These are phyloP conservation scores for Fusarium verticillioides DNA, from an alignment of 2,329 filamentous ascomycete genomes.

Conservation along the genomic window DNA sequence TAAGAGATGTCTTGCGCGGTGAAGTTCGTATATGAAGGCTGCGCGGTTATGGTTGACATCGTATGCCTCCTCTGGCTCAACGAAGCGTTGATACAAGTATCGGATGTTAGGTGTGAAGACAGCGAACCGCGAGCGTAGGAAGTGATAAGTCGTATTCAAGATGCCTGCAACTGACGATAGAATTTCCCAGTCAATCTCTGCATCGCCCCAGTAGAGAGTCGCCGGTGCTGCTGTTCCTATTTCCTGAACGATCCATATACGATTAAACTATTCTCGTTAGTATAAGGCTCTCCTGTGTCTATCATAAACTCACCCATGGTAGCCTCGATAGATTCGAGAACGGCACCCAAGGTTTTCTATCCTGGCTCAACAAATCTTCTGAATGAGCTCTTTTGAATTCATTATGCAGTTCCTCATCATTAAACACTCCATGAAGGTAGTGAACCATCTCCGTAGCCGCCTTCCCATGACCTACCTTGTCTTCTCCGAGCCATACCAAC, in stretches of 20 bases:
- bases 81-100: constrained; percentile 49
- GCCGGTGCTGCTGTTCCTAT: constrained; percentile 50
- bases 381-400: constrained; percentile 46
- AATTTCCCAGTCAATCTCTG: constrained; percentile 48
- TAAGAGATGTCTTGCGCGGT: constrained; percentile 48
- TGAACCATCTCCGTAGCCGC: constrained; percentile 46
- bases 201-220: constrained; percentile 50
- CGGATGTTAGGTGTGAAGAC: constrained; percentile 49
- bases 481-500: constrained; percentile 52
- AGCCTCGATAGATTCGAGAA: constrained; percentile 47
- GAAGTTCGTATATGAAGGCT: constrained; percentile 51
- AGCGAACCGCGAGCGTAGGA: constrained; percentile 44
- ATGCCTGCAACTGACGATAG: constrained; percentile 47
- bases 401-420: constrained; percentile 45
- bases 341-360: constrained; percentile 46
- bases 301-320: constrained; percentile 47
- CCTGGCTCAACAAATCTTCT: constrained; percentile 45
- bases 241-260: constrained; percentile 53
- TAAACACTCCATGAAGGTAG: constrained; percentile 45
- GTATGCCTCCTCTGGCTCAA: constrained; percentile 46
- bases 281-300: background rate
- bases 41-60: constrained; percentile 47
- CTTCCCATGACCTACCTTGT: constrained; percentile 43
- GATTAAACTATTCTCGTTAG: constrained; percentile 45
- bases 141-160: constrained; percentile 50